A percentile compares a stretch with the other conserved stretches of the same genome.
These are phyloP conservation scores for Ilex asprella DNA, from an alignment of 257 asterid species.

Conservation along the genomic window DNA sequence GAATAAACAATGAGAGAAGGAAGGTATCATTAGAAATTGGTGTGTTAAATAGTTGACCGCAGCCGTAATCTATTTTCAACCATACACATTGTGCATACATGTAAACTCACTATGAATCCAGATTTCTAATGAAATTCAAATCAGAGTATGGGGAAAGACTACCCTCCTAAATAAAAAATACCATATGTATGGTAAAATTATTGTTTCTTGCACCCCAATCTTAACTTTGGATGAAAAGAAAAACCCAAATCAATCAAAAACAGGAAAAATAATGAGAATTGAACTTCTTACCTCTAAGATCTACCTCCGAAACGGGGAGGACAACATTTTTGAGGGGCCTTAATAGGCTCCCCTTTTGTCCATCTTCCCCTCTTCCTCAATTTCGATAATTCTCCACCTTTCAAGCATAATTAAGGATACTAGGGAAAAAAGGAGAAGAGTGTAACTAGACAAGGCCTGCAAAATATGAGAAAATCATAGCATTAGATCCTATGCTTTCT, in stretches of 20 bases:
- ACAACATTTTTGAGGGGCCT: constrained; percentile 8
- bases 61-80: constrained; percentile 2
- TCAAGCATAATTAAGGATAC: constrained; percentile 22
- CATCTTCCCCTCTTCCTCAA: constrained; percentile 10
- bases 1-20: constrained; percentile 18
- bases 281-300: constrained; percentile 15
- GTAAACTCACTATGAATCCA: neutral
- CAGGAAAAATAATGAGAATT: no score
- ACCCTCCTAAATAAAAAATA: no score
- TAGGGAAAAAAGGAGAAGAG: constrained; percentile 16
- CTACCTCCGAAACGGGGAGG: constrained; percentile 8
- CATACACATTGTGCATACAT: neutral
- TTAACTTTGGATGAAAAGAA: no score
- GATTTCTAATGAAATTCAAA: no score
- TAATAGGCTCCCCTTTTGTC: constrained; percentile 11
- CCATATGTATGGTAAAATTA: no score
- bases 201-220: no score
- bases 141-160: no score
- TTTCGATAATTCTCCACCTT: constrained; percentile 5
- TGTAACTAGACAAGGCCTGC: constrained; percentile 30
- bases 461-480: constrained; percentile 9
- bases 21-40: constrained; percentile 17
- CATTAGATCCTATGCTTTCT: constrained; percentile 1
- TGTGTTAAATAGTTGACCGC: constrained; percentile 10
- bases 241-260: no score